Evolutionary conservation across 139 green algal genomes (phyloP), one percentile per base, ranked within the genome.

Genomic region (Deuterostichococcus epilithicus): DNA sequence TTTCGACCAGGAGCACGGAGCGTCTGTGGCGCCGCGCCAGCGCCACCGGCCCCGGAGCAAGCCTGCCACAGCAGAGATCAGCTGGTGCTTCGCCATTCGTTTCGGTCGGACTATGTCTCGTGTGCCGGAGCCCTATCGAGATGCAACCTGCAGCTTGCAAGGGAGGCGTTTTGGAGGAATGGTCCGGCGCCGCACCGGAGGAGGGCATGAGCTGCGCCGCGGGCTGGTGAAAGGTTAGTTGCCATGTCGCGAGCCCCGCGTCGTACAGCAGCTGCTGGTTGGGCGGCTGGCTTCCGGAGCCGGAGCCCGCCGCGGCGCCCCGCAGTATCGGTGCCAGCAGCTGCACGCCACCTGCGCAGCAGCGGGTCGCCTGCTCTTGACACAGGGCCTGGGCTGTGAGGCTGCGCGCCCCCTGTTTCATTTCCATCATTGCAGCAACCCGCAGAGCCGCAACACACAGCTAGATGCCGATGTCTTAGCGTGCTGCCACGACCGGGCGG

Each of bases 251-350:
- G 74, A 99, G 84, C 72, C 85, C 88, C 0, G 90, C 86, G 85
- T 99, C 95, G 82, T 99, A 99, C 69, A 96, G 86, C 75, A 98
- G 88, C 90, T 99, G 96, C 60, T 88, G 86, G 85, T 89, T 89
- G 47, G 78, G 80, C 38, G 68, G 37, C 70, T 58, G 60, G 30
- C 3, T 68, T 58, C 47, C 58, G 23, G 13, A 79, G 65, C 74
- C 83, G 76, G 66, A 35, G 79, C 78, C 84, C 47, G 67, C n/a
- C 1, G 52, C 59, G 10, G 73, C 74, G 72, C 73, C 80, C 60
- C 76, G 75, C 73, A 97, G 77, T 58, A 96, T 85, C 0, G 92
- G 88, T 3, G 83, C 84, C 59, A 97, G 82, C 78, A 94, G 84
- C 66, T 72, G 68, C 63, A 90, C 83, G 67, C 82, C 93, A 26